Evolutionary conservation across 2,329 filamentous ascomycete genomes (phyloP).

Genomic region (Scytalidium lignicola): DNA sequence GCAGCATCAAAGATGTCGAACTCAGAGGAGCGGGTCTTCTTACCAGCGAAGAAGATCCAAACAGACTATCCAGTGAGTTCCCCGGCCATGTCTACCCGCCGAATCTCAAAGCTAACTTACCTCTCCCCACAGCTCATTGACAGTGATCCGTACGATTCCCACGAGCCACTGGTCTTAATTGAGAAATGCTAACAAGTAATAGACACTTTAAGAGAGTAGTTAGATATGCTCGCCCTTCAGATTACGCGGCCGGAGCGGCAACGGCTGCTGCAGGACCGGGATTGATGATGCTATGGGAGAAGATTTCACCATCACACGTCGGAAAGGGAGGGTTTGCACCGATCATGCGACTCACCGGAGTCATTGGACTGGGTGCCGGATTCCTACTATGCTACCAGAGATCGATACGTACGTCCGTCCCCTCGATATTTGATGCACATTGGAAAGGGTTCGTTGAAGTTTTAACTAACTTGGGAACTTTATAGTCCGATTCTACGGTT

Average conservation of each 20-base stretch:
- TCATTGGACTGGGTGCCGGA: slow-evolving; percentile 69
- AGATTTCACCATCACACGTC: slow-evolving; percentile 76
- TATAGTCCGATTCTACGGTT: slow-evolving; percentile 90
- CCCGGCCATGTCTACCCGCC: slow-evolving; percentile 5
- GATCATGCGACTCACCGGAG: slow-evolving; percentile 73
- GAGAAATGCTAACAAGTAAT: slow-evolving; percentile 25
- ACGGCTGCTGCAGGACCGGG: slow-evolving; percentile 69
- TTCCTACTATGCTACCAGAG: slow-evolving; percentile 83
- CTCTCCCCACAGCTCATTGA: slow-evolving; percentile 76
- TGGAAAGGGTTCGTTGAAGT: background rate
- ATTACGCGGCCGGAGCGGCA: slow-evolving; percentile 68
- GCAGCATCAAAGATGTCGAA: slow-evolving; percentile 28
- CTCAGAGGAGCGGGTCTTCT: slow-evolving; percentile 40
- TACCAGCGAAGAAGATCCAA: slow-evolving; percentile 73
- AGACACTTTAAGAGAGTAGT: slow-evolving; percentile 91
- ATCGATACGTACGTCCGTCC: slow-evolving; percentile 66
- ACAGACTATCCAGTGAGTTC: slow-evolving; percentile 80
- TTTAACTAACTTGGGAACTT: slow-evolving; percentile 1
- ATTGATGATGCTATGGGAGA: slow-evolving; percentile 75
- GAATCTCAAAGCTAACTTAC: slow-evolving; percentile 23
- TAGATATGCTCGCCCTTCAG: slow-evolving; percentile 76
- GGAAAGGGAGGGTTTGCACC: slow-evolving; percentile 77
- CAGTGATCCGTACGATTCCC: slow-evolving; percentile 80
- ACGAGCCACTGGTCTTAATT: slow-evolving; percentile 1
- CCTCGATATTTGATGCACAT: background rate